Percentiles rank a stretch among this genome's conserved stretches.
phyloP scores from a whole-genome alignment of 441 rosid species.

The Bruguiera hainesii region DNA sequence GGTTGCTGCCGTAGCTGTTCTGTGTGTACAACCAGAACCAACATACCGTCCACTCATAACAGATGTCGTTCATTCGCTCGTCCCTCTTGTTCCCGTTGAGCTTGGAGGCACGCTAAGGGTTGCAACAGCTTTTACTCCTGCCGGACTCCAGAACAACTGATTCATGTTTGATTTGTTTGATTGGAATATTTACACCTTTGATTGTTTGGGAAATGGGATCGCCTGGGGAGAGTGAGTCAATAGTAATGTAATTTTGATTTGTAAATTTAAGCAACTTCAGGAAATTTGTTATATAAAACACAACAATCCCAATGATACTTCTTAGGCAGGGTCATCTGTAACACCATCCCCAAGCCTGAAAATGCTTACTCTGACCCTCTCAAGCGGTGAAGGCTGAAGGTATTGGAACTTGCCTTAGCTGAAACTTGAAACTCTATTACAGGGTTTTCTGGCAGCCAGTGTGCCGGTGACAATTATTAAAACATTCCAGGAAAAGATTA shows the following conservation, averaged over 20 bases:
- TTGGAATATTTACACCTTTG: not conserved
- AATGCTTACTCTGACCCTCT: not conserved
- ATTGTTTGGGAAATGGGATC: not conserved
- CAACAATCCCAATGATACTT: too few relatives aligned
- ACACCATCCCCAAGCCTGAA: too few relatives aligned
- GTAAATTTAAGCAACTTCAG: slow-evolving; percentile 22
- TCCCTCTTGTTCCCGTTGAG: slow-evolving; percentile 77
- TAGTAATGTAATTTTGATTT: slow-evolving; percentile 15
- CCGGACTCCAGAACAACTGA: not conserved
- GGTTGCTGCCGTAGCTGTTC: slow-evolving; percentile 96
- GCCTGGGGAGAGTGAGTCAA: not conserved
- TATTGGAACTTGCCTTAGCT: not conserved
- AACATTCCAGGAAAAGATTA: not conserved
- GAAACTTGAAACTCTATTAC: not conserved
- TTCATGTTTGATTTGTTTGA: slow-evolving; percentile 15
- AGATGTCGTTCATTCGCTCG: slow-evolving; percentile 84
- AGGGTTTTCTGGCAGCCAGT: slow-evolving; percentile 4
- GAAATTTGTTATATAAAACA: not conserved
- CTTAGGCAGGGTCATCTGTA: too few relatives aligned
- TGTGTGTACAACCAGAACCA: slow-evolving; percentile 95
- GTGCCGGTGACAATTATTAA: slow-evolving; percentile 21
- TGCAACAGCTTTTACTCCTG: slow-evolving; percentile 27
- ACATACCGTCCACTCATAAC: slow-evolving; percentile 87
- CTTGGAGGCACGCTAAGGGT: slow-evolving; percentile 85
- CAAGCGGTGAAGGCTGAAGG: not conserved